Conservation (phyloP, 306 rosid species). For the Vachellia collinsii region DNA sequence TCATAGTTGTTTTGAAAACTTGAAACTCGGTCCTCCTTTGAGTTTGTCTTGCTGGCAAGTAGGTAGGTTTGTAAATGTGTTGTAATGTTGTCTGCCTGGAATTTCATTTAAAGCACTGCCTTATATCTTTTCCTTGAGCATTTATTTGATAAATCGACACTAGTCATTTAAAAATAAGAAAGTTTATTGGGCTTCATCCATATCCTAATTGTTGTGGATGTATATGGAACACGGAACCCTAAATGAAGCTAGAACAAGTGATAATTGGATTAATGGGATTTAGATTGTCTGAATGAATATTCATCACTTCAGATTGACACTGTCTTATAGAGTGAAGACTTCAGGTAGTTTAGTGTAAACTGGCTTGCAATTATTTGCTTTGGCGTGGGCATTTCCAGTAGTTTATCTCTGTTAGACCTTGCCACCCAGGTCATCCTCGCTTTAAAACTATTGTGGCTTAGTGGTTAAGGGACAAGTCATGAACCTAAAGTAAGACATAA, state of each 20-base stretch:
- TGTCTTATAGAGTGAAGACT: not conserved
- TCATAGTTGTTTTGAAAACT: constrained; percentile 6
- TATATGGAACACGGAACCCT: constrained; percentile 13
- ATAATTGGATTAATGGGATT: constrained; percentile 22
- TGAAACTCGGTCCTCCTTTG: constrained; percentile 20
- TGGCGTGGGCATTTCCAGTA: not conserved
- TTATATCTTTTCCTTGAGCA: not conserved
- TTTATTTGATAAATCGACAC: not conserved
- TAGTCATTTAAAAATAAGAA: not conserved
- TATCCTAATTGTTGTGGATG: constrained; percentile 21
- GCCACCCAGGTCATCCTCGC: constrained; percentile 14
- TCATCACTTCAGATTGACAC: constrained; percentile 22
- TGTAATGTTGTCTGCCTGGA: constrained; percentile 31
- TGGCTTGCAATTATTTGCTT: not conserved
- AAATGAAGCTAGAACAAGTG: constrained; percentile 20
- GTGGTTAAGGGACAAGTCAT: constrained; percentile 9
- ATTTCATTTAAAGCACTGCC: not conserved
- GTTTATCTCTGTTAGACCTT: constrained; percentile 12
- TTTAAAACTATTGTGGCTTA: constrained; percentile 1
- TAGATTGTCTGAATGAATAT: not conserved
- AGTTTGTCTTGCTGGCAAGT: constrained; percentile 13
- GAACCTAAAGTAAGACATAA: constrained; percentile 19
- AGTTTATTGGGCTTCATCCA: constrained; percentile 24
- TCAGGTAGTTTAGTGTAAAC: not conserved
- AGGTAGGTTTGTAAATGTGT: constrained; percentile 17